Evolutionary conservation across 148 eudicot genomes (phyloP), one percentile per base, ranked within the genome.

Genomic region (Diospyros lotus): DNA sequence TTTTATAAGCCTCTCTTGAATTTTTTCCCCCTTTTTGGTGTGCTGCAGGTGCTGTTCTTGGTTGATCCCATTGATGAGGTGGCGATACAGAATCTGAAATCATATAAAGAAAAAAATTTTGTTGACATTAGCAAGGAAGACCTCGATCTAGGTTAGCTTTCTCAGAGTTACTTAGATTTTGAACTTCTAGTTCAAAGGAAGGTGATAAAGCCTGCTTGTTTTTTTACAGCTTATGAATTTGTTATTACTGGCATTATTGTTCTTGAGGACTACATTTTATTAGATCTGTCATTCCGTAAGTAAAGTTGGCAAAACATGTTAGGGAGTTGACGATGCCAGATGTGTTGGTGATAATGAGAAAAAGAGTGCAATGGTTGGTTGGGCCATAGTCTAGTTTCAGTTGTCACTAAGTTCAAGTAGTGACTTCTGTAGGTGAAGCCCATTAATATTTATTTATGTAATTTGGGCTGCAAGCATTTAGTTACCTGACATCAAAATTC

Each of bases 31-130:
- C 28, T 28, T 50, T 68, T 40, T 68, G 15, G 58, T 82, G 58
- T 73, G 64, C 46, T 83, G 78, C 79, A 95, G 99, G 99, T 88
- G 50, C 97, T 95, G 41, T 88, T 80, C 75, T 81, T 95, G 58
- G 96, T 95, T 78, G 99, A 95, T 82, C 94, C 99, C 48, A 95
- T 95, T 78, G 99, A 95, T 72, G 99, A 95, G 87, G 77, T 95
- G 78, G 97, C 99, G 4, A 56, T 95, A 73, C 92, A 91, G 82
- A 91, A 88, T 75, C 85, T 95, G 61, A 93, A 93, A 73, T 76
- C 90, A 6, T 95, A 89, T 87, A 89, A 91, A 85, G 97, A 93
- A 51, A 95, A 90, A 84, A 75, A 82, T 73, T 95, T 92, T 76
- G 82, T 90, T 74, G 99, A 95, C 82, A 90, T 95, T 53, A 95